A percentile compares a stretch with the other conserved stretches of the same genome.
Evolutionary conservation across 176 grass and related monocot species (phyloP).

Genomic region (Aegilops tauschii): DNA sequence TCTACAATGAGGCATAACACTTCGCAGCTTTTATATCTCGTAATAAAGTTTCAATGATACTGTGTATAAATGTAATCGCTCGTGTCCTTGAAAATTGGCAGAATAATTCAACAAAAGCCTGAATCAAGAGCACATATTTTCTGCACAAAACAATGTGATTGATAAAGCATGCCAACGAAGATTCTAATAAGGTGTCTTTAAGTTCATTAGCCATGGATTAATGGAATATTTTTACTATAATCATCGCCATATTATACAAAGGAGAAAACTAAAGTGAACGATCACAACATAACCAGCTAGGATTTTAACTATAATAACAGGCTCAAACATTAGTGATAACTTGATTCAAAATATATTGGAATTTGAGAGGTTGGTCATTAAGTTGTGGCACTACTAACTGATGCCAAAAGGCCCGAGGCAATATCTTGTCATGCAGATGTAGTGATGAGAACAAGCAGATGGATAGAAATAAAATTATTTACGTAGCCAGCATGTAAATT

Average conservation of each 20-base stretch:
- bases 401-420: background rate
- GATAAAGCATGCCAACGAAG: background rate
- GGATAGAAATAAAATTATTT: background rate
- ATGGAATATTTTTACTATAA: background rate
- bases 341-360: background rate
- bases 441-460: background rate
- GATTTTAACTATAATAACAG: background rate
- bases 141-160: slow-evolving; percentile 17
- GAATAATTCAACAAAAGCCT: background rate
- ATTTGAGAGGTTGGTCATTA: background rate
- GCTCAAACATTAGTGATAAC: no score
- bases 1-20: no score
- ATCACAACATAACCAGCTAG: background rate
- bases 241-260: background rate
- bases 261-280: background rate
- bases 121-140: background rate
- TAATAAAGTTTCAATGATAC: background rate
- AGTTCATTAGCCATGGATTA: background rate
- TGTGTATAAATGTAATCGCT: background rate
- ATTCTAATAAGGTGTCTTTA: background rate
- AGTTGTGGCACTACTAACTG: background rate
- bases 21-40: no score
- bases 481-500: background rate
- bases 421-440: background rate
- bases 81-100: background rate